A percentile compares a stretch with the other conserved stretches of the same genome.
Evolutionary conservation across 768 basidiomycete genomes (phyloP).

Genomic region (Psilocybe subaeruginosa): DNA sequence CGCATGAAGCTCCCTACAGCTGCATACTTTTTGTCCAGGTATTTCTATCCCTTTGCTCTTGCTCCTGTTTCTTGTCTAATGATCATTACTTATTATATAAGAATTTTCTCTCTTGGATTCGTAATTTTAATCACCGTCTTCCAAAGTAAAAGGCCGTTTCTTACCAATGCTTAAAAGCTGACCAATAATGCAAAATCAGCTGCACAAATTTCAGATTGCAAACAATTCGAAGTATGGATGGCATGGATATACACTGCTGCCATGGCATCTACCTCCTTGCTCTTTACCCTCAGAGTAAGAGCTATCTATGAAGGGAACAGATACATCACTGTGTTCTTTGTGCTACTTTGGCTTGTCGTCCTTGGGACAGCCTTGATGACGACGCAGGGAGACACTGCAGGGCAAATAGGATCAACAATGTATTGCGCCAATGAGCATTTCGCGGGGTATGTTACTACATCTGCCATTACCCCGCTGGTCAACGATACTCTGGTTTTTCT

Average conservation of each 20-base stretch:
- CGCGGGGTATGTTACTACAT: conserved; percentile 12
- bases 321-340: conserved; percentile 26
- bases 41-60: background rate
- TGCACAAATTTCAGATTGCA: conserved; percentile 17
- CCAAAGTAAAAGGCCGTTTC: background rate
- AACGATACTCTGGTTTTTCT: conserved; percentile 37
- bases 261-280: conserved; percentile 23
- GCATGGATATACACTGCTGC: conserved; percentile 23
- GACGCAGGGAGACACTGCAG: conserved; percentile 23
- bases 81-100: background rate
- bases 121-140: background rate
- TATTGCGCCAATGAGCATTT: conserved; percentile 25
- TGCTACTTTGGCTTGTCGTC: conserved; percentile 31
- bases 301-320: conserved; percentile 27
- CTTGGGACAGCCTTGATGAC: conserved; percentile 27
- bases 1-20: conserved; percentile 20
- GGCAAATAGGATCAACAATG: conserved; percentile 23
- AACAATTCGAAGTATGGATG: conserved; percentile 11
- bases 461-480: conserved; percentile 24
- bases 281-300: conserved; percentile 31
- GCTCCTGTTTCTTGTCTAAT: background rate
- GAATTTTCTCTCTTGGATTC: conserved; percentile 10
- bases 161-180: background rate
- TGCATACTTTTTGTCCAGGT: conserved; percentile 31
- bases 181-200: background rate